Evolutionary conservation across 139 green algal species (phyloP), one percentile per base, ranked within the genome.

Genomic region (Volvox africanus): DNA sequence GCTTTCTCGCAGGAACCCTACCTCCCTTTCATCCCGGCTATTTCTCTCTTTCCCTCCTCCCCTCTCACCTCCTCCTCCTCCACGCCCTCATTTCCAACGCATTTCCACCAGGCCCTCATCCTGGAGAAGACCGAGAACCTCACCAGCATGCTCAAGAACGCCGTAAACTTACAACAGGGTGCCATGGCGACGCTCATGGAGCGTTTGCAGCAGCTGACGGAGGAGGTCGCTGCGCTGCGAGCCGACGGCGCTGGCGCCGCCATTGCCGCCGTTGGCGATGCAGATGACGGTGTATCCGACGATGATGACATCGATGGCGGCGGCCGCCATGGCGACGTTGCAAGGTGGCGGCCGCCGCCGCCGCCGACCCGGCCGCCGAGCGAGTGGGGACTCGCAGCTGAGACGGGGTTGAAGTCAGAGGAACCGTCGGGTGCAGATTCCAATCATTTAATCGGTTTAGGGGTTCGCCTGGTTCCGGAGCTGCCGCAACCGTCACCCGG

Each of bases 81-180:
- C 50, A 50, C 50, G 12, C 12, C 28, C 12, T n/a, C 18, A 14
- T 68, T 6, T 28, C 44, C 1, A 44, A 21, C 50, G n/a, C 24
- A 11, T 28, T 21, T 5, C 33, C 61, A 26, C 18, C 67, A 80
- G 68, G 35, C 12, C 24, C 2, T 26, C 6, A 81, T 89, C 11
- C 36, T 89, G 68, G 83, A 89, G 26, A 44, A 68, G 36, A 89
- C 83, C 26, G 67, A 81, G 14, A 30, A 80, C 18, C 68, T 89
- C 18, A 69, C 83, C 0, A 5, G 1, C 0, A 17, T 81, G 67
- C 33, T 89, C 13, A 36, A 44, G 5, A 16, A 50, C 5, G n/a
- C 36, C 36, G 33, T 89, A 19, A 11, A 33, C 20, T 6, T 11
- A 9, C 80, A 86, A 18, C 50, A 71, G 22, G 80, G 2, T 3